Conservation (phyloP, 2,329 filamentous ascomycete species). For the Fusarium sp. region DNA sequence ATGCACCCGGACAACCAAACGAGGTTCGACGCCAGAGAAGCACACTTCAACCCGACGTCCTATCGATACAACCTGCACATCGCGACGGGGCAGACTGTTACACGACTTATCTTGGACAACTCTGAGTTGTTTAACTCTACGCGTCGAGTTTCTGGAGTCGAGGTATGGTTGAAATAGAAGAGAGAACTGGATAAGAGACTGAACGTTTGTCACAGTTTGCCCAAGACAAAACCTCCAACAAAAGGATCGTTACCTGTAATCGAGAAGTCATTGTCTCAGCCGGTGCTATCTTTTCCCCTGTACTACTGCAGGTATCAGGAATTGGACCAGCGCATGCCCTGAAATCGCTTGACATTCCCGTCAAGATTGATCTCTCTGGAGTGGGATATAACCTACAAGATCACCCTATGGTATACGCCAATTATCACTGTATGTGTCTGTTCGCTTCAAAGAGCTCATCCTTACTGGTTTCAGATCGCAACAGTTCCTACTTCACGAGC, state of each 20-base stretch:
- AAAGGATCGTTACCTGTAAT: not conserved
- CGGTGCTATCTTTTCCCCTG: constrained; percentile 23
- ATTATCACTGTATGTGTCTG: constrained; percentile 13
- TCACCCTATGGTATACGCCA: constrained; percentile 22
- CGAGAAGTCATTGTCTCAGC: constrained; percentile 27
- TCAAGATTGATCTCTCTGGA: constrained; percentile 19
- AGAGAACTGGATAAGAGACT: not conserved
- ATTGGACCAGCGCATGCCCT: constrained; percentile 18
- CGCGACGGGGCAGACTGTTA: constrained; percentile 12
- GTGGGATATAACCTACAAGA: constrained; percentile 29
- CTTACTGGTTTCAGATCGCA: constrained; percentile 11
- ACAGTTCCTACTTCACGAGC: constrained; percentile 18
- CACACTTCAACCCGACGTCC: constrained; percentile 10
- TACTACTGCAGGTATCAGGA: constrained; percentile 24
- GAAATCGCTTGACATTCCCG: not conserved
- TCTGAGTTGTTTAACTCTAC: not conserved
- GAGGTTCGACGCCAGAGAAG: constrained; percentile 22
- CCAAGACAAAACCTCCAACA: not conserved
- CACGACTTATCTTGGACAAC: constrained; percentile 14
- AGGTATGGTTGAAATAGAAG: constrained; percentile 1
- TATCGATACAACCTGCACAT: constrained; percentile 16
- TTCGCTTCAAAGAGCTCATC: accelerated
- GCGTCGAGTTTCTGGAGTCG: constrained; percentile 21
- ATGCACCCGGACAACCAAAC: constrained; percentile 19
- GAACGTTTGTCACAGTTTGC: constrained; percentile 7